Base-by-base conservation (phyloP, 371 early-diverging fungal species). In the Thermomucor indicae-seudaticae region DNA sequence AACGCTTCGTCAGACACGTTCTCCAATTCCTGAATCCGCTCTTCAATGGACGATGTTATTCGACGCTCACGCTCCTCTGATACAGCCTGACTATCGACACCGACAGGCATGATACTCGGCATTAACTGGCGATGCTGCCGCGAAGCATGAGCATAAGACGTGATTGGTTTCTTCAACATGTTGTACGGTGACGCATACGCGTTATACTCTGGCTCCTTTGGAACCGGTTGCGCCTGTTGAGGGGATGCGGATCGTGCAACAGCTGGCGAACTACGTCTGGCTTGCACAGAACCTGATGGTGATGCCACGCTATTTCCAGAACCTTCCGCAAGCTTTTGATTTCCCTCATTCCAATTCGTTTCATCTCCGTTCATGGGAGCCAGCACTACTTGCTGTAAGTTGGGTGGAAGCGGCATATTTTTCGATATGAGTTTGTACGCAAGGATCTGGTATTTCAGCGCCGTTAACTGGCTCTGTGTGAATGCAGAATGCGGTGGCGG, bases 391-490 rank as follows among this genome's bases (percentile, higher is more conserved):
- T 79, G 66, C 51, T 84, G 82, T 28, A 90, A 64, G 24, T 76
- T 65, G 7, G 75, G 65, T 27, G 93, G 91, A 11, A 94, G 61
- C 4, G 87, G 82, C 67, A 84, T 63, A 62, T 86, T 86, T 54
- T 78, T 92, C 90, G 87, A 74, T 39, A 90, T 75, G 16, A 83
- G 66, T 43, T 86, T 84, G 68, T 75, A 91, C 25, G 89, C 85
- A 45, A 80, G 72, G 51, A 86, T 88, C 57, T 88, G 70, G 55
- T 69, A 74, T 44, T 84, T 80, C 34, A 93, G 70, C 10, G 80
- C 78, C 4, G 72, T 67, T 27, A 86, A 49, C 43, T 91, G 90
- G 31, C 70, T 79, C 29, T 61, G 55, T 4, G 80, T 65, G 46
- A 86, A 81, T n/a, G 71, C 41, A 20, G 54, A 54, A 19, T 38